Evolutionary conservation across 768 basidiomycete species (phyloP).

Genomic region (Russula lepida): DNA sequence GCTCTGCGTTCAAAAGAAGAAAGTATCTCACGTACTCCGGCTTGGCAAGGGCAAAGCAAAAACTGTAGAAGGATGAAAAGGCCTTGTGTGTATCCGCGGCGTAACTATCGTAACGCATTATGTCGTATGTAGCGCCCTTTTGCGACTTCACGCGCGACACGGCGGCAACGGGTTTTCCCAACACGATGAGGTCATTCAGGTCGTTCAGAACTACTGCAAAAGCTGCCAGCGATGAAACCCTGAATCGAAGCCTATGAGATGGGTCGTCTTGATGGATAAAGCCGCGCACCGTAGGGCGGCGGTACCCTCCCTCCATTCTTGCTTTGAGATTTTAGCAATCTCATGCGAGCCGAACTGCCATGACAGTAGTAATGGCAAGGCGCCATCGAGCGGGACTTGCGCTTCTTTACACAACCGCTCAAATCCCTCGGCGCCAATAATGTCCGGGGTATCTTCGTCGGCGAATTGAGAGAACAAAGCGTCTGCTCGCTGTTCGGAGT

Average conservation of each 20-base stretch:
- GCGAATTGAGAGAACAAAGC: constrained; percentile 54
- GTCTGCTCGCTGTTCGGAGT: constrained; percentile 42
- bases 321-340: constrained; percentile 61
- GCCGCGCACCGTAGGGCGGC: constrained; percentile 35
- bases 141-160: constrained; percentile 29
- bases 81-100: constrained; percentile 40
- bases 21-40: constrained; percentile 46
- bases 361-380: constrained; percentile 60
- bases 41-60: constrained; percentile 64
- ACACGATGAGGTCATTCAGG: constrained; percentile 54
- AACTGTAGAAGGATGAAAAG: constrained; percentile 60
- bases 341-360: constrained; percentile 68
- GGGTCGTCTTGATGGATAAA: constrained; percentile 4
- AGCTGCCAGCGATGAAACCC: constrained; percentile 42
- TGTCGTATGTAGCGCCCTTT: constrained; percentile 46
- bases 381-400: constrained; percentile 64
- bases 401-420: constrained; percentile 62
- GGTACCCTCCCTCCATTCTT: constrained; percentile 63
- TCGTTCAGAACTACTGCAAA: constrained; percentile 49
- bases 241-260: constrained; percentile 21
- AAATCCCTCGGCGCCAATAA: constrained; percentile 68
- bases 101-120: constrained; percentile 41
- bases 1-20: neutral
- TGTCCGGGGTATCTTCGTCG: constrained; percentile 39
- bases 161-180: constrained; percentile 31